A percentile compares a stretch with the other conserved stretches of the same genome.
These are phyloP conservation scores for Vitis hybrid DNA, from an alignment of 177 flowering plant species.

Conservation along the genomic window DNA sequence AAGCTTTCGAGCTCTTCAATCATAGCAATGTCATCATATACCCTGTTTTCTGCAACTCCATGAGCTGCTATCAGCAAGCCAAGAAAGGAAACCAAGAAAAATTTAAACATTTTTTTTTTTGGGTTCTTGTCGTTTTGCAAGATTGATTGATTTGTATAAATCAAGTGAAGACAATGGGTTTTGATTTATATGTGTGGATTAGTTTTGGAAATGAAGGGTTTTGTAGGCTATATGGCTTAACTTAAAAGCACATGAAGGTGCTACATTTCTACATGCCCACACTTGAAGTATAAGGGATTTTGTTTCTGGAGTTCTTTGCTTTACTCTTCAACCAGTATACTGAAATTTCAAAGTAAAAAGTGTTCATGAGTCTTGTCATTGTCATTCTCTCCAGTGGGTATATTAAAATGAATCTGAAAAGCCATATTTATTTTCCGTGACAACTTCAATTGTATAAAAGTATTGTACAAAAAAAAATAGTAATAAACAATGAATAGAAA, in stretches of 20 bases:
- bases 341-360: slow-evolving; percentile 22
- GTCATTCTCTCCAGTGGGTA: not conserved
- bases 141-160: slow-evolving; percentile 34
- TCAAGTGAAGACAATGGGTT: slow-evolving; percentile 30
- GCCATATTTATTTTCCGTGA: not conserved
- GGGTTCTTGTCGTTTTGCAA: slow-evolving; percentile 15
- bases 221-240: slow-evolving; percentile 65
- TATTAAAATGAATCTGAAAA: not conserved
- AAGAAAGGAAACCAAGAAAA: slow-evolving; percentile 41
- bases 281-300: slow-evolving; percentile 81
- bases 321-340: slow-evolving; percentile 65
- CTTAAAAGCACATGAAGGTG: slow-evolving; percentile 82
- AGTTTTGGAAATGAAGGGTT: slow-evolving; percentile 43
- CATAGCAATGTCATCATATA: slow-evolving; percentile 21
- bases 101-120: slow-evolving; percentile 46
- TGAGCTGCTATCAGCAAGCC: slow-evolving; percentile 32
- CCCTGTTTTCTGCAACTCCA: slow-evolving; percentile 32
- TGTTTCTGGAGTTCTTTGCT: slow-evolving; percentile 50
- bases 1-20: slow-evolving; percentile 46
- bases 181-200: slow-evolving; percentile 60
- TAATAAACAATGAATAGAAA: not conserved
- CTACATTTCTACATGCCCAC: slow-evolving; percentile 50
- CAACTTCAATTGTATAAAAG: not conserved
- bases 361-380: slow-evolving; percentile 7
- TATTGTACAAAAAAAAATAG: not conserved